Evolutionary conservation across 1,139 yeast genomes (phyloP), one percentile per base, ranked within the genome.

Genomic region (Sugiyamaella grinbergsii): DNA sequence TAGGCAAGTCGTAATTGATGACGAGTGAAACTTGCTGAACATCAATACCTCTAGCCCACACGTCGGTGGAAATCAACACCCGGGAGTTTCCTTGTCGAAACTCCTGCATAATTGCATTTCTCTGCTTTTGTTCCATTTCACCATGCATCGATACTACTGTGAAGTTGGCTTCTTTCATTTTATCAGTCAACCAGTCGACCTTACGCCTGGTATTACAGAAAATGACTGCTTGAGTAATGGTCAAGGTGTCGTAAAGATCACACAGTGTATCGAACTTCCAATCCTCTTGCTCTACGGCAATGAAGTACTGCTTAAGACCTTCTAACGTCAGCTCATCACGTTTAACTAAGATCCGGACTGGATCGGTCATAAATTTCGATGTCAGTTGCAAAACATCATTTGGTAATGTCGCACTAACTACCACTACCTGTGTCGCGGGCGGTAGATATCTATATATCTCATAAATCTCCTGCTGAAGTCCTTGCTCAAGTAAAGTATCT

Each of bases 31-130:
- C 95, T 66, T 91, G 97, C 71, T 91, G 98, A 23, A 91, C 98
- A 69, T 91, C 98, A 51, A 91, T 91, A 48, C 98, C 98, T 67
- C 98, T 77, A 0, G 98, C 98, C 95, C 96, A 90, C 41, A 93
- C 94, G 69, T 93, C 98, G 3, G 98, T 93, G 20, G 97, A 87
- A 40, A 93, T 90, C 54, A 93, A 72, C 7, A 93, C 96, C 52
- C 98, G 76, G 4, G 87, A 77, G 50, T 79, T 54, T 62, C 75
- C 65, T 53, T 69, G 61, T 67, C 81, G 68, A 58, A 74, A 77
- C 64, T 90, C 97, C 62, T 80, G 81, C 98, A 93, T 93, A 56
- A 91, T 83, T 51, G 76, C 73, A 67, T 90, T 96, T 67, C 98
- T 77, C 64, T 91, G 96, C 53, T 85, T 89, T 71, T 93, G 98